A percentile compares a stretch with the other conserved stretches of the same genome.
Evolutionary conservation across 345 rosid species (phyloP).

Genomic region (Cardamine resedifolia): DNA sequence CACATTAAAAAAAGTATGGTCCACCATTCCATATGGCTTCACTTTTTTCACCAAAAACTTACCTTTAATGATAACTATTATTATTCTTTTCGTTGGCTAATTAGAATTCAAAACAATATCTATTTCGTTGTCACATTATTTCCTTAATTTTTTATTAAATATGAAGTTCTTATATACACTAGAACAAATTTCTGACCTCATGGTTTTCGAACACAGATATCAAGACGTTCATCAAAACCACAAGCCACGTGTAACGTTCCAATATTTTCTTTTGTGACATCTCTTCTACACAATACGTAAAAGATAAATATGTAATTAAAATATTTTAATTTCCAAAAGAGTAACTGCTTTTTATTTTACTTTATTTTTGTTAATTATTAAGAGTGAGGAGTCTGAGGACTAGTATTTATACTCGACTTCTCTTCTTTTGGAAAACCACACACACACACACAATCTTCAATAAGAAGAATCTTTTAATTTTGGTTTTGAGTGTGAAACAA

Average conservation of each 20-base stretch:
- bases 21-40: conserved; percentile 16
- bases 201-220: conserved; percentile 5
- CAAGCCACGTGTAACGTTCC: conserved; percentile 34
- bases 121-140: neutral
- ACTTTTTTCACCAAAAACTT: neutral
- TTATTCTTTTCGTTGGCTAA: neutral
- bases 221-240: conserved; percentile 13
- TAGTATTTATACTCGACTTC: conserved; percentile 35
- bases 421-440: conserved; percentile 30
- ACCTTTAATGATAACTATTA: neutral
- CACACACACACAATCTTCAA: conserved; percentile 6
- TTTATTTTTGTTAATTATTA: neutral
- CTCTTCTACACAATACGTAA: conserved; percentile 30
- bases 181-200: conserved; percentile 27
- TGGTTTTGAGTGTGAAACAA: neutral
- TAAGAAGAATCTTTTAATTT: conserved; percentile 8
- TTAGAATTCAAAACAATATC: neutral
- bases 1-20: conserved; percentile 18
- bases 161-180: conserved; percentile 2
- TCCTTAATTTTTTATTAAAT: neutral
- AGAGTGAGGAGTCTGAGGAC: neutral
- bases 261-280: neutral
- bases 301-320: conserved; percentile 30
- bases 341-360: neutral
- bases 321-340: neutral